Evolutionary conservation across 1,284 basidiomycete species (phyloP).

Genomic region (Vanrija sp.): DNA sequence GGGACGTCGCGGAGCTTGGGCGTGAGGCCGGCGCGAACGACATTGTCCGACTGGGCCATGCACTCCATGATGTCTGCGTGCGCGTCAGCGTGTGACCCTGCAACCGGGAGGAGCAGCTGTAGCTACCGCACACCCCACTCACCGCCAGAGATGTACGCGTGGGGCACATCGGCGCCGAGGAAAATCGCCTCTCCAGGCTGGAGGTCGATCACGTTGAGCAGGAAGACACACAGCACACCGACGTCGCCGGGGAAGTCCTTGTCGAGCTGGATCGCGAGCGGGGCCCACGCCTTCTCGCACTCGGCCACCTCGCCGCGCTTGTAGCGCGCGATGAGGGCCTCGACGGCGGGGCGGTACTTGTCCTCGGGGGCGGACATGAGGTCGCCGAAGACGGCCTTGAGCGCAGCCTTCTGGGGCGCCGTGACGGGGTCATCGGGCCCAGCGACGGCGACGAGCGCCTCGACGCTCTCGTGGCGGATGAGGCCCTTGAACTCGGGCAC

Average conservation of each 20-base stretch:
- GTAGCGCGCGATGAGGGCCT: slow-evolving; percentile 63
- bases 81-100: neutral
- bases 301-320: slow-evolving; percentile 44
- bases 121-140: slow-evolving; percentile 15
- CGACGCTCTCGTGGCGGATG: slow-evolving; percentile 55
- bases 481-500: slow-evolving; percentile 76
- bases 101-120: neutral
- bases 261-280: slow-evolving; percentile 69
- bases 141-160: slow-evolving; percentile 93
- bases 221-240: slow-evolving; percentile 87
- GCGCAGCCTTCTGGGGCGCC: slow-evolving; percentile 58
- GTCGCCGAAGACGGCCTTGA: slow-evolving; percentile 71
- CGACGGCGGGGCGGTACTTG: slow-evolving; percentile 58
- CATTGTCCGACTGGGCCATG: slow-evolving; percentile 98
- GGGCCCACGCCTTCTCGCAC: slow-evolving; percentile 55
- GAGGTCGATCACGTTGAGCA: slow-evolving; percentile 82
- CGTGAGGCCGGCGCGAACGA: slow-evolving; percentile 95
- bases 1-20: slow-evolving; percentile 92
- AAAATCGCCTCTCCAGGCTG: slow-evolving; percentile 86
- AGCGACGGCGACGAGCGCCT: slow-evolving; percentile 52
- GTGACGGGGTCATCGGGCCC: slow-evolving; percentile 33
- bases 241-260: slow-evolving; percentile 86
- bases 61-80: slow-evolving; percentile 86
- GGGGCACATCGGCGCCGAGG: slow-evolving; percentile 91
- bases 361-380: slow-evolving; percentile 70